Evolutionary conservation across 768 basidiomycete genomes (phyloP).

Genomic region (Amanita fuliginea): DNA sequence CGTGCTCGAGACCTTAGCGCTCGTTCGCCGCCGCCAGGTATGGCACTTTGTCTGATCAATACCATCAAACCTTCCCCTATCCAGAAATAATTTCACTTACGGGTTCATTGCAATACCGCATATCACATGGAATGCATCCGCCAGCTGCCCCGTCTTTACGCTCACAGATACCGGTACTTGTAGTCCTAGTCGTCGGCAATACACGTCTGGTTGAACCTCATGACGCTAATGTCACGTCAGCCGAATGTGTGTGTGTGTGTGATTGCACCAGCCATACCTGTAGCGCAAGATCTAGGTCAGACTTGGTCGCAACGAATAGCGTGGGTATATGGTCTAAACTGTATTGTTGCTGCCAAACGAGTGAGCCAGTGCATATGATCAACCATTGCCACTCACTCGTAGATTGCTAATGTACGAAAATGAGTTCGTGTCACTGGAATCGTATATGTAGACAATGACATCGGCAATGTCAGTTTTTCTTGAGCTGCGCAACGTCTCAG

Average conservation of each 20-base stretch:
- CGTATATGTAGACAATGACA: slow-evolving; percentile 91
- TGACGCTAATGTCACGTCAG: slow-evolving; percentile 52
- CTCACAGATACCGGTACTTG: slow-evolving; percentile 93
- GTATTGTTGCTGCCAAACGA: slow-evolving; percentile 77
- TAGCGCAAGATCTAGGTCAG: slow-evolving; percentile 91
- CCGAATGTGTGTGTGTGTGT: not conserved
- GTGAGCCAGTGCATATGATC: slow-evolving; percentile 9
- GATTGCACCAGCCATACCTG: slow-evolving; percentile 40
- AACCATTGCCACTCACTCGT: slow-evolving; percentile 41
- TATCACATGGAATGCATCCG: slow-evolving; percentile 82
- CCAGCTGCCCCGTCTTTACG: slow-evolving; percentile 74
- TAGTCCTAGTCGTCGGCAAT: slow-evolving; percentile 81
- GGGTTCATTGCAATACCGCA: slow-evolving; percentile 80
- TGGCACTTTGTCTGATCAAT: slow-evolving; percentile 40
- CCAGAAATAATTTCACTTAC: slow-evolving; percentile 35
- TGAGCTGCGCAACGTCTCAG: slow-evolving; percentile 76
- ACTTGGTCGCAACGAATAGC: slow-evolving; percentile 97
- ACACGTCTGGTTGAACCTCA: slow-evolving; percentile 97
- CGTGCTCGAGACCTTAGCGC: slow-evolving; percentile 59
- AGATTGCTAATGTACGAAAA: slow-evolving; percentile 98
- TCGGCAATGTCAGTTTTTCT: slow-evolving; percentile 92
- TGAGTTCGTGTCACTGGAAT: slow-evolving; percentile 97
- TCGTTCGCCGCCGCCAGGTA: slow-evolving; percentile 79
- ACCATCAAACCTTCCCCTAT: slow-evolving; percentile 8
- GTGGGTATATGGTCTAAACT: slow-evolving; percentile 91